Conservation (phyloP, 139 green algal species). For the Micractinium sp. region DNA sequence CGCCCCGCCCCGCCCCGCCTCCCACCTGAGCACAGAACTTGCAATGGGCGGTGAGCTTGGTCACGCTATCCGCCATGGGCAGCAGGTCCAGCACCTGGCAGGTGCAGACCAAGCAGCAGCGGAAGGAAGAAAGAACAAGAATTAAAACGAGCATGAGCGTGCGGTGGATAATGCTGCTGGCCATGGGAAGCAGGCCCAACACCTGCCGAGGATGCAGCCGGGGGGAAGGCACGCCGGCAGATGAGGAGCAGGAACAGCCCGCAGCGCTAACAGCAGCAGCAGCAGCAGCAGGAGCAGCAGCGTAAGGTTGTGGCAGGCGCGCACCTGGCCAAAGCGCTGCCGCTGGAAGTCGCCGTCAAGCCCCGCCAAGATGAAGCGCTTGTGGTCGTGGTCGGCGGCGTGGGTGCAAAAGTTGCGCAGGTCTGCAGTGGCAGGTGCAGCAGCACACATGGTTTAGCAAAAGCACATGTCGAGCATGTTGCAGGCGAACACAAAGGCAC, state of each 20-base stretch:
- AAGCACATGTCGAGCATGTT: too few relatives aligned
- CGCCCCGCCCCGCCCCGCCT: neutral
- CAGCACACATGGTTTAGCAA: neutral
- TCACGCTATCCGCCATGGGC: slow-evolving; percentile 77
- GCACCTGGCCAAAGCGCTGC: slow-evolving; percentile 64
- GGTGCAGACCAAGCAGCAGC: neutral
- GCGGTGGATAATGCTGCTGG: too few relatives aligned
- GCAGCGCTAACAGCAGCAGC: neutral
- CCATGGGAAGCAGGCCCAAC: too few relatives aligned
- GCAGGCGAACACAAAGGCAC: too few relatives aligned
- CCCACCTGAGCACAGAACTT: slow-evolving; percentile 59
- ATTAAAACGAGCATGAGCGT: too few relatives aligned
- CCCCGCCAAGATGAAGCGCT: slow-evolving; percentile 74
- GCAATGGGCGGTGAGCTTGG: slow-evolving; percentile 77
- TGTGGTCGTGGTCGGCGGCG: slow-evolving; percentile 72
- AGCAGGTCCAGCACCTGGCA: slow-evolving; percentile 75
- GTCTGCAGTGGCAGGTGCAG: slow-evolving; percentile 43
- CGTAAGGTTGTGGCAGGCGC: neutral
- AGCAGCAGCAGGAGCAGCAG: neutral
- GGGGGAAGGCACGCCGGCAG: too few relatives aligned
- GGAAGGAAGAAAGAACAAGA: too few relatives aligned
- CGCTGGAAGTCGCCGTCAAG: slow-evolving; percentile 80
- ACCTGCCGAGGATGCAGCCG: too few relatives aligned
- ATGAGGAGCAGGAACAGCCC: neutral
- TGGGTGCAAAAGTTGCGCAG: slow-evolving; percentile 68